A percentile compares a stretch with the other conserved stretches of the same genome.
phyloP scores from a whole-genome alignment of 2,329 filamentous ascomycete genomes.

The Alternaria hordeiaustralica region DNA sequence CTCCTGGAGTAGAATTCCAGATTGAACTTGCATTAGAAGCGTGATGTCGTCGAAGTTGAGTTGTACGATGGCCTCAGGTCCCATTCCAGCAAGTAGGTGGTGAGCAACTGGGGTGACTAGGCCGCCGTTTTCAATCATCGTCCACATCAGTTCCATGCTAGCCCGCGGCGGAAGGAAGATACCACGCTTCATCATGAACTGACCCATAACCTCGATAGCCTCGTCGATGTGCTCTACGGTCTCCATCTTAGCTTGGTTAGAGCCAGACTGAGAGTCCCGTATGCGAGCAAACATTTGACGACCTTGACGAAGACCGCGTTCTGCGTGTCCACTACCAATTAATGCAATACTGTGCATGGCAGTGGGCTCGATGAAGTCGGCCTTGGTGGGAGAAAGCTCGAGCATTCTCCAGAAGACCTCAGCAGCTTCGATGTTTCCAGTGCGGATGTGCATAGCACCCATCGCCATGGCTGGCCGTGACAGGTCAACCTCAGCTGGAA shows the following conservation, averaged over 20 bases:
- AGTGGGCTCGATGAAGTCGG: conserved; percentile 81
- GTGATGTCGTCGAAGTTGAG: conserved; percentile 62
- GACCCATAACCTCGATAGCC: conserved; percentile 73
- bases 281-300: conserved; percentile 89
- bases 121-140: conserved; percentile 70
- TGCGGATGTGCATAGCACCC: conserved; percentile 83
- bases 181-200: conserved; percentile 61
- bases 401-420: conserved; percentile 82
- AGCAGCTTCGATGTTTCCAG: conserved; percentile 78
- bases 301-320: conserved; percentile 79
- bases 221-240: conserved; percentile 84
- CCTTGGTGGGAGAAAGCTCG: conserved; percentile 64
- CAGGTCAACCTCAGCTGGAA: conserved; percentile 54
- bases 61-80: conserved; percentile 64
- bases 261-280: conserved; percentile 64
- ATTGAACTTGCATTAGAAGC: conserved; percentile 67
- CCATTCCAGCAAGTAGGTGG: conserved; percentile 66
- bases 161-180: conserved; percentile 61
- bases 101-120: conserved; percentile 65
- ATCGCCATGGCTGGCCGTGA: conserved; percentile 74
- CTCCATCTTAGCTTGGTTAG: conserved; percentile 58
- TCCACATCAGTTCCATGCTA: conserved; percentile 66
- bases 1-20: conserved; percentile 56
- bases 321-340: conserved; percentile 82
- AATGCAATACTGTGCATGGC: conserved; percentile 90